Conservation (phyloP, 768 basidiomycete genomes). For the Lentinula edodes region DNA sequence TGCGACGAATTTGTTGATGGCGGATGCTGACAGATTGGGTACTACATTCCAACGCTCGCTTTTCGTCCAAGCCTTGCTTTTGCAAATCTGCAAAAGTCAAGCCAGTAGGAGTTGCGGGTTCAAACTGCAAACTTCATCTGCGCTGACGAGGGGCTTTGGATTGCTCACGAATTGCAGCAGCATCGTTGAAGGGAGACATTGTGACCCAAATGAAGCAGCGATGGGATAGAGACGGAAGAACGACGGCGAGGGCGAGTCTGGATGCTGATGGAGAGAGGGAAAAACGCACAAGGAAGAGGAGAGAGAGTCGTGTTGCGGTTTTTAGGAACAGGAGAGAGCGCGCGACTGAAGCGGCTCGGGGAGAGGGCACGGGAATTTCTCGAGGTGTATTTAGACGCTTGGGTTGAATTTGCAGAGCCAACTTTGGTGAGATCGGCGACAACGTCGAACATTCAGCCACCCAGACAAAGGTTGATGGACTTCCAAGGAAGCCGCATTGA, state of each 20-base stretch:
- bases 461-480: slow-evolving; percentile 15
- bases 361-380: slow-evolving; percentile 1
- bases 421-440: slow-evolving; percentile 56
- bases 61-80: slow-evolving; percentile 26
- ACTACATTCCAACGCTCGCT: slow-evolving; percentile 32
- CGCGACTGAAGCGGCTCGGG: background rate
- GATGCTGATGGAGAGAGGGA: background rate
- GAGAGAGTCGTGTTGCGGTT: background rate
- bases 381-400: background rate
- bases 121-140: slow-evolving; percentile 60
- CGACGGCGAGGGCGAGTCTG: background rate
- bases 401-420: background rate
- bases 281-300: background rate
- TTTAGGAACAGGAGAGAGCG: background rate
- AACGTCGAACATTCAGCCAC: slow-evolving; percentile 85
- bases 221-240: background rate
- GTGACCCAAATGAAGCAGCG: background rate
- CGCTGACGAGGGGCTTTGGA: slow-evolving; percentile 20
- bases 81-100: slow-evolving; percentile 8
- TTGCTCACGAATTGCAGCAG: slow-evolving; percentile 14
- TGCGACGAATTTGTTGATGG: slow-evolving; percentile 7
- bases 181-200: background rate
- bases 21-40: slow-evolving; percentile 26
- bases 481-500: background rate
- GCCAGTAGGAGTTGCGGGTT: slow-evolving; percentile 43